Evolutionary conservation across 495 filamentous ascomycete species (phyloP).

Genomic region (Letharia columbiana): DNA sequence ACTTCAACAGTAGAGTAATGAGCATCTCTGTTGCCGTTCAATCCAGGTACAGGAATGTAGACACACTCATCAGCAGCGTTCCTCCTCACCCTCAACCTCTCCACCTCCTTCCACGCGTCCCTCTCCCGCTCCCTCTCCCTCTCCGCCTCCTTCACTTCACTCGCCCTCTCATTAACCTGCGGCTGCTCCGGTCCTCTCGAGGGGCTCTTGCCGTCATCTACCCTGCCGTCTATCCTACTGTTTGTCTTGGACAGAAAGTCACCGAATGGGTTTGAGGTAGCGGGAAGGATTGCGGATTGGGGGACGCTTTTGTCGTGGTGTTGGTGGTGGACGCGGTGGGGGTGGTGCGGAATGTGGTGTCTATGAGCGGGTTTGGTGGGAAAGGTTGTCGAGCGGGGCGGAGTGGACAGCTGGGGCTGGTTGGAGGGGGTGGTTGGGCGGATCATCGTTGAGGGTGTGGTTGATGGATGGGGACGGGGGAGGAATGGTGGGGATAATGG

Average conservation of each 20-base stretch:
- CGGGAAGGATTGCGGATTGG: constrained; percentile 22
- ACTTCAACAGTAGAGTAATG: constrained; percentile 13
- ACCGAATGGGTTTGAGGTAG: constrained; percentile 11
- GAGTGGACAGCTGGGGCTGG: constrained; percentile 3
- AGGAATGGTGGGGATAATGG: constrained; percentile 26
- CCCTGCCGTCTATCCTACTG: constrained; percentile 14
- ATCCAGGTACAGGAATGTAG: constrained; percentile 25
- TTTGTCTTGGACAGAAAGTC: constrained; percentile 7
- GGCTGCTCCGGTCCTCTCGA: constrained; percentile 14
- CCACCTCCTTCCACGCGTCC: constrained; percentile 30
- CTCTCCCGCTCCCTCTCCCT: constrained; percentile 32
- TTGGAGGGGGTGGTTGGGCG: constrained; percentile 35
- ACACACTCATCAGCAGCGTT: constrained; percentile 34
- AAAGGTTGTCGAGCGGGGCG: constrained; percentile 20
- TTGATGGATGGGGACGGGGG: constrained; percentile 31
- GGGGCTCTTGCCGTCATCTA: constrained; percentile 25
- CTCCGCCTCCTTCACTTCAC: constrained; percentile 25
- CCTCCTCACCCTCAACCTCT: constrained; percentile 29
- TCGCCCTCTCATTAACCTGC: constrained; percentile 32
- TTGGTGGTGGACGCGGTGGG: constrained; percentile 20
- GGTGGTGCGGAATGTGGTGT: constrained; percentile 20
- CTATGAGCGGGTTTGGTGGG: constrained; percentile 15
- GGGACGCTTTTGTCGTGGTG: constrained; percentile 19
- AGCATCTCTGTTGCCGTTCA: neutral
- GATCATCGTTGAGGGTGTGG: constrained; percentile 39